These are phyloP conservation scores for Mortierella sp. DNA, from an alignment of 371 early-diverging fungal species.

Conservation along the genomic window DNA sequence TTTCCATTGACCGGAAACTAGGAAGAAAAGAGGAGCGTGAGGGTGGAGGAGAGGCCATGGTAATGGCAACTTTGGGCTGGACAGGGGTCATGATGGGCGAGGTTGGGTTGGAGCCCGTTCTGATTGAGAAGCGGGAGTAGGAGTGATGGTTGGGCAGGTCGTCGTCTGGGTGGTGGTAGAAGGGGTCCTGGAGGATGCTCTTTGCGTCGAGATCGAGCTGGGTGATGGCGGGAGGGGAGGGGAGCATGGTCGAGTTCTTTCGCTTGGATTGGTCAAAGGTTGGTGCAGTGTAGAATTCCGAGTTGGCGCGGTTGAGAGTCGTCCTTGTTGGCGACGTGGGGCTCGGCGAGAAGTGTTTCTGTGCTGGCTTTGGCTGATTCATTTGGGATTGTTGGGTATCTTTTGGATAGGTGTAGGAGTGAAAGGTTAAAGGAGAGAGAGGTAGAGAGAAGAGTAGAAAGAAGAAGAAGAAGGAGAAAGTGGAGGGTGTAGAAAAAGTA, in stretches of 20 bases:
- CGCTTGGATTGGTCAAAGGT: constrained; percentile 23
- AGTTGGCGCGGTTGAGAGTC: constrained; percentile 22
- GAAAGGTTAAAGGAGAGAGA: background rate
- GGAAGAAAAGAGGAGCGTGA: background rate
- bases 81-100: constrained; percentile 4
- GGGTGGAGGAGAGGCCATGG: constrained; percentile 20
- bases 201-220: constrained; percentile 15
- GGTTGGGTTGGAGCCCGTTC: constrained; percentile 4
- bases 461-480: background rate
- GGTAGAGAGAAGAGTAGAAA: background rate
- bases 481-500: background rate
- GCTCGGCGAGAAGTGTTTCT: constrained; percentile 11
- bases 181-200: constrained; percentile 17
- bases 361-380: constrained; percentile 17
- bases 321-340: constrained; percentile 24
- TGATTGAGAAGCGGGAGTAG: background rate
- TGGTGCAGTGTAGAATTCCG: constrained; percentile 39
- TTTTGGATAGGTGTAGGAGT: constrained; percentile 6
- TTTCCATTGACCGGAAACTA: background rate
- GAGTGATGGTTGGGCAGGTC: background rate
- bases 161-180: background rate
- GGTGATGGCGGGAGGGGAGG: constrained; percentile 27
- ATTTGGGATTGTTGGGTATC: too few relatives aligned
- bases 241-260: constrained; percentile 23
- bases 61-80: constrained; percentile 20